phyloP scores from a whole-genome alignment of 139 green algal species.

The Chlorella sp. region DNA sequence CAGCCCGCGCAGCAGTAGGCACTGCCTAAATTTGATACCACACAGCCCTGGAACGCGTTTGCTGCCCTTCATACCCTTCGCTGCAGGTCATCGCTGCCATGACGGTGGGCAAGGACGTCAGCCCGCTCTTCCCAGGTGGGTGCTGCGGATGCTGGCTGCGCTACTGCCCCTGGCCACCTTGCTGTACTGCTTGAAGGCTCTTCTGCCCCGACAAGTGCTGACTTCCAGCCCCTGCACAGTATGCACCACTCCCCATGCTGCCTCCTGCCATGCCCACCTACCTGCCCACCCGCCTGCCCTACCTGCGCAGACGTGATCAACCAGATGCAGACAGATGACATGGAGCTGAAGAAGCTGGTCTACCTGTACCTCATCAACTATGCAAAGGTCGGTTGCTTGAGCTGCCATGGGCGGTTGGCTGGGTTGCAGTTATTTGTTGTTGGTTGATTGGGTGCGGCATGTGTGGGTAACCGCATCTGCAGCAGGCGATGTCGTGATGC shows the following conservation, averaged over 20 bases:
- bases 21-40: too few relatives aligned
- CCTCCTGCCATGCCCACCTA: not conserved
- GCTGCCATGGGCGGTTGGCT: too few relatives aligned
- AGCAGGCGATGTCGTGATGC: too few relatives aligned
- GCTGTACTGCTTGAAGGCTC: not conserved
- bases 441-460: too few relatives aligned
- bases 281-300: constrained; percentile 33
- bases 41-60: too few relatives aligned
- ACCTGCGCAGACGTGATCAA: constrained; percentile 90
- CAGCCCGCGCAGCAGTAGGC: too few relatives aligned
- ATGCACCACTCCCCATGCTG: not conserved
- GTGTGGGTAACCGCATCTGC: too few relatives aligned
- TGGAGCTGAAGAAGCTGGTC: constrained; percentile 98
- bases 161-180: not conserved
- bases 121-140: constrained; percentile 41
- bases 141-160: not conserved
- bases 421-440: too few relatives aligned
- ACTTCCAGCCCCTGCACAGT: not conserved
- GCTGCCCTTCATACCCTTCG: too few relatives aligned
- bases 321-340: constrained; percentile 96
- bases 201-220: not conserved
- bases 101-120: constrained; percentile 90
- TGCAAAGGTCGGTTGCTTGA: constrained; percentile 79
- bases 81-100: constrained; percentile 82
- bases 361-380: constrained; percentile 99